Evolutionary conservation across 2,329 filamentous ascomycete genomes (phyloP).

Genomic region (Aspergillus novofumigatus): DNA sequence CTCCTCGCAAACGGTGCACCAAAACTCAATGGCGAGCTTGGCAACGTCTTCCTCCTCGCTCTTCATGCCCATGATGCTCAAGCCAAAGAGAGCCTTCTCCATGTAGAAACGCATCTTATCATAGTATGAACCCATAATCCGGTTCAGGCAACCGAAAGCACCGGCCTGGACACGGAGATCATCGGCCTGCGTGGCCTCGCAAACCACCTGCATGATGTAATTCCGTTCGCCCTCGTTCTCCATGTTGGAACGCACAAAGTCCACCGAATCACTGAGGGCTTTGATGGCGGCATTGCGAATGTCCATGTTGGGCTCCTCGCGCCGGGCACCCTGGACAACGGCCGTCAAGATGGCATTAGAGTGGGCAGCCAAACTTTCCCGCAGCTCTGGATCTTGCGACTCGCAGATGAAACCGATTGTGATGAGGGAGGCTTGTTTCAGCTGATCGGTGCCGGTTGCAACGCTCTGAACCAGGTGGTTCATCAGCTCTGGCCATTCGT

Average conservation of each 20-base stretch:
- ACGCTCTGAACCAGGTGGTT: conserved; percentile 85
- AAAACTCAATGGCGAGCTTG: conserved; percentile 97
- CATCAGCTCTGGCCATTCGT: conserved; percentile 94
- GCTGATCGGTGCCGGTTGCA: conserved; percentile 75
- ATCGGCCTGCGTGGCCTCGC: conserved; percentile 92
- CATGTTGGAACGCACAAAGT: conserved; percentile 98
- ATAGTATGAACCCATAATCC: conserved; percentile 98
- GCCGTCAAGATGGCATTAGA: conserved; percentile 98
- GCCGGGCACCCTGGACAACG: conserved; percentile 93
- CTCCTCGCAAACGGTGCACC: conserved; percentile 99
- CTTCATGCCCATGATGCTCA: conserved; percentile 98
- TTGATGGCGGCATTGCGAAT: conserved; percentile 90
- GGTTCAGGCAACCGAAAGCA: conserved; percentile 93
- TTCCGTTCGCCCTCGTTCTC: conserved; percentile 98
- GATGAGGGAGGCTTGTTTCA: conserved; percentile 91
- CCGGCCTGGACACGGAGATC: conserved; percentile 91
- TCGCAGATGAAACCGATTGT: conserved; percentile 99
- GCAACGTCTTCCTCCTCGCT: conserved; percentile 95
- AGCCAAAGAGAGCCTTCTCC: conserved; percentile 97
- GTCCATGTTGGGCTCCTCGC: conserved; percentile 88
- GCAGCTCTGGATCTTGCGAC: conserved; percentile 81
- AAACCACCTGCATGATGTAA: conserved; percentile 99
- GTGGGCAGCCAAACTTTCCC: conserved; percentile 74
- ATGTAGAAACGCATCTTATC: conserved; percentile 99
- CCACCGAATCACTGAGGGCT: conserved; percentile 90